Evolutionary conservation across 2,329 filamentous ascomycete genomes (phyloP), one percentile per base, ranked within the genome.

Genomic region (Talaromyces sp.): DNA sequence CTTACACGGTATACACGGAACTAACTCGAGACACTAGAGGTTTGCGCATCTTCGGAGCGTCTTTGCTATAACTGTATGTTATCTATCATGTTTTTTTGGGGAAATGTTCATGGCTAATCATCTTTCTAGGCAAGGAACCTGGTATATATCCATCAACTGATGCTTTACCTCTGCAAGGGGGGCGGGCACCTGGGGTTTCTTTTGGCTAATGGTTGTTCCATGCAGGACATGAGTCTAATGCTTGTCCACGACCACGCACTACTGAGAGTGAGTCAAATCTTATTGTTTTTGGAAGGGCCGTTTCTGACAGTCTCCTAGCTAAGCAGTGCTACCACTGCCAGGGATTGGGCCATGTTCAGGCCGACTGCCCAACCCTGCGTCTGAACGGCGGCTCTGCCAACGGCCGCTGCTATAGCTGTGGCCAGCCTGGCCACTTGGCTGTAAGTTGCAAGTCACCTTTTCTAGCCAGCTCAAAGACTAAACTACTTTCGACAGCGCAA

Each of bases 291-390:
- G 2, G 9, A 36, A 5, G n/a, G n/a, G n/a, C n/a, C 19, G 58
- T 47, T 49, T 42, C 64, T 69, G 42, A 64, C 59, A 52, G 36
- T 49, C 15, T 58, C 5, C 3, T 57, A 88, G 92, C 92, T 58
- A 99, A 99, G 88, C 95, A 99, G 84, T 99, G 95, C 87, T 99
- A 99, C 79, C 95, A 98, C 82, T 99, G 95, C 85, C 95, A 98
- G 83, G 95, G 95, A 63, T 86, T 98, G 65, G 95, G 95, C 68
- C 95, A 99, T 77, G 95, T 99, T 72, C 95, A 99, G 83, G 95
- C 95, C 69, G 95, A 99, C 79, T 99, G 95, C 85, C 95, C 95
- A 72, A 98, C 95, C 65, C 86, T 99, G 67, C 92, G 95, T 70
- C 80, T 99, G 77, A 96, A 88, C 78, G 93, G 90, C 68, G 80